phyloP scores from a whole-genome alignment of 768 basidiomycete species.

The Grammothele lineata region DNA sequence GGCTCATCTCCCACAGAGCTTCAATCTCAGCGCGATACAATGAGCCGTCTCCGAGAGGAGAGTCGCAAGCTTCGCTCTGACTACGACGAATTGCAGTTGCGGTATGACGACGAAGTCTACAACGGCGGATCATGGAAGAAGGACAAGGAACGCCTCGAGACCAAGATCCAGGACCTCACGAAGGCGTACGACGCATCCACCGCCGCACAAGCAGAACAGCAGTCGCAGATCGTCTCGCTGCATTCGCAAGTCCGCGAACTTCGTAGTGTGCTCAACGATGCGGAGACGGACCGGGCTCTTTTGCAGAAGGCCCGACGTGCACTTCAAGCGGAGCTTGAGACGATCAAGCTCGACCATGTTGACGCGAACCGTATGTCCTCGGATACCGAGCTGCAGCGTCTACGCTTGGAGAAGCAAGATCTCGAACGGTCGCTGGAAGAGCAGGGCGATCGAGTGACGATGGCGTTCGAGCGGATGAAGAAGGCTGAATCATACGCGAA shows the following conservation, averaged over 20 bases:
- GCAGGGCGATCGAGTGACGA: conserved; percentile 66
- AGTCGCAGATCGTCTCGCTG: conserved; percentile 76
- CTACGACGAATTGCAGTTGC: conserved; percentile 68
- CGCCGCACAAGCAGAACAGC: conserved; percentile 73
- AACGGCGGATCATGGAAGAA: conserved; percentile 80
- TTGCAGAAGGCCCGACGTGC: conserved; percentile 80
- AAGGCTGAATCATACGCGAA: conserved; percentile 74
- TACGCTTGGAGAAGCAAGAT: conserved; percentile 80
- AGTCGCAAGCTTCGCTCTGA: conserved; percentile 75
- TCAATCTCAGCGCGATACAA: conserved; percentile 70
- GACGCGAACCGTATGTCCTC: conserved; percentile 67
- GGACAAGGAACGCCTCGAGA: conserved; percentile 83
- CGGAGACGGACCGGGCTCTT: conserved; percentile 74
- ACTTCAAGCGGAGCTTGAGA: conserved; percentile 75
- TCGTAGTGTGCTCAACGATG: conserved; percentile 76
- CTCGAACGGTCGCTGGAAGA: conserved; percentile 75
- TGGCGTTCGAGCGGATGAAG: conserved; percentile 75
- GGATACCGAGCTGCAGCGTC: conserved; percentile 69
- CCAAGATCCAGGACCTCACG: conserved; percentile 71
- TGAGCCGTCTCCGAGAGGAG: conserved; percentile 76
- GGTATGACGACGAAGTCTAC: conserved; percentile 74
- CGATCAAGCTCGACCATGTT: conserved; percentile 71
- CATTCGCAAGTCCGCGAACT: conserved; percentile 86
- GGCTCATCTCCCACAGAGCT: conserved; percentile 45
- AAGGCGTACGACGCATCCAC: conserved; percentile 73